These are phyloP conservation scores for Vanrija humicola DNA, from an alignment of 1,284 basidiomycete species.

Conservation along the genomic window DNA sequence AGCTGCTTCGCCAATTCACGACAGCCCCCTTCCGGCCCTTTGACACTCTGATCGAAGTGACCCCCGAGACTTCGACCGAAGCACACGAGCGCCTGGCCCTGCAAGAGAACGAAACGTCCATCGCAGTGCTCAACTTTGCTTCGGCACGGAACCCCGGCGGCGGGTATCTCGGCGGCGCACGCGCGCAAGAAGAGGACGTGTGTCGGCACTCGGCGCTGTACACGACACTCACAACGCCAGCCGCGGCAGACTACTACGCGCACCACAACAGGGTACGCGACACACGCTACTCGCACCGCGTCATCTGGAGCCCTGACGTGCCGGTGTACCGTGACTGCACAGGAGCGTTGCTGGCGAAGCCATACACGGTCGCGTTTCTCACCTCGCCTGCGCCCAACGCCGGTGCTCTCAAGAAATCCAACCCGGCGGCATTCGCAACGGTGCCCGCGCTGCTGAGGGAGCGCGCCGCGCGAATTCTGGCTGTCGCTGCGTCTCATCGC, in stretches of 20 bases:
- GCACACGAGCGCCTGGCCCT: constrained; percentile 4
- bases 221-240: not conserved
- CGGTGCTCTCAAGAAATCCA: constrained; percentile 2
- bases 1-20: not conserved
- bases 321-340: constrained; percentile 8
- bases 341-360: not conserved
- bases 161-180: constrained; percentile 14
- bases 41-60: not conserved
- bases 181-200: constrained; percentile 19
- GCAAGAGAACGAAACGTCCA: not conserved
- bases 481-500: constrained; percentile 2
- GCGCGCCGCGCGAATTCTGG: constrained; percentile 13
- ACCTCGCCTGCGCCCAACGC: constrained; percentile 14
- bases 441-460: constrained; percentile 1
- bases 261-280: constrained; percentile 3
- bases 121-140: constrained; percentile 16
- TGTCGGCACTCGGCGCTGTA: constrained; percentile 16
- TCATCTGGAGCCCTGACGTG: constrained; percentile 13
- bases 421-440: not conserved
- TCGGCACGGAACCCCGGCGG: constrained; percentile 15
- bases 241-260: constrained; percentile 4
- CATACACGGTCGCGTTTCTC: constrained; percentile 4
- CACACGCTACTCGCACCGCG: constrained; percentile 15
- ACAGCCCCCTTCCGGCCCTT: not conserved
- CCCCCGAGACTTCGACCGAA: constrained; percentile 8